Base-by-base conservation (phyloP, 805 yeast species). In the Myxozyma mucilagina region DNA sequence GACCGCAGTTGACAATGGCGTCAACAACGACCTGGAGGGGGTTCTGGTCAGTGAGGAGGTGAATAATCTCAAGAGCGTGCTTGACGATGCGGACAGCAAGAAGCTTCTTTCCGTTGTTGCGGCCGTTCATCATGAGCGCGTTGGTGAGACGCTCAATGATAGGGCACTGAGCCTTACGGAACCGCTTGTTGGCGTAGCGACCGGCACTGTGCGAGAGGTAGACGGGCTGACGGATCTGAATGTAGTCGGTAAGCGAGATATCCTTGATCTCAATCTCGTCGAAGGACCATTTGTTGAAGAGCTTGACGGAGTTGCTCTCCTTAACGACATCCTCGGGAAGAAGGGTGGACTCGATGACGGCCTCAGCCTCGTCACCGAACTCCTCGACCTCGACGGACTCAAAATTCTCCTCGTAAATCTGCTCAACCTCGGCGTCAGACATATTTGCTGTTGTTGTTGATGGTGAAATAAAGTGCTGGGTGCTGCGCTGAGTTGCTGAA, bases 81-180 rank as follows among this genome's bases (percentile, higher is more conserved):
- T 96, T 90, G 81, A 94, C 91, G 80, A 94, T 94, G 89, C 98
- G 92, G 75, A 94, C 98, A 75, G 99, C 99, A 89, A 93, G 92
- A 82, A 96, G 90, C 86, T 94, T 94, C 88, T 94, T 94, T 87
- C 99, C 99, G 89, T 96, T 94, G 96, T 94, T 94, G 87, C 98
- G 93, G 86, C 99, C 99, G 89, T 94, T 92, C 99, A 94, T 94
- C 99, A 94, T 94, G 79, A 94, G 86, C 70, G 99, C 89, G 93
- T 94, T 93, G 83, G 98, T 93, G 81, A 94, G 86, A 87, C 99
- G 93, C 88, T 94, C 99, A 74, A 94, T 81, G 80, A 94, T 87
- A 78, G 98, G 98, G 85, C 97, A 92, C 86, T 94, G 99, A 73
- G 98, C 94, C 89, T 94, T 94, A 88, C 98, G 92, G 89, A 94